phyloP scores from a whole-genome alignment of 208 protist species.

The Willaertia magna region DNA sequence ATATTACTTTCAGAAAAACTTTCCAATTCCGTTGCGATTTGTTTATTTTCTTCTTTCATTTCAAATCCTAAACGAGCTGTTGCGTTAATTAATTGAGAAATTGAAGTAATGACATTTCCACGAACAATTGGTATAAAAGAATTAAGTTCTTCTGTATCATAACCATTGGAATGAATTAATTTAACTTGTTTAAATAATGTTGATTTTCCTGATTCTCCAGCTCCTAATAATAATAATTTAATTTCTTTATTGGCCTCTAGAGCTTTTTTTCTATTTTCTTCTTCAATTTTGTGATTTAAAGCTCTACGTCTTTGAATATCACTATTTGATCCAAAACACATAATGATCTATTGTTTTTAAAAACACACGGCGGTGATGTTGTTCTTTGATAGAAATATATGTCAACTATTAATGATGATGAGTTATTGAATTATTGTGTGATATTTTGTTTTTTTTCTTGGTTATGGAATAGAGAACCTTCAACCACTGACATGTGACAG shows the following conservation, averaged over 20 bases:
- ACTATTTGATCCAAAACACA: not conserved
- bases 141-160: not conserved
- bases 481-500: too few species aligned
- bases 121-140: not conserved
- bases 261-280: not conserved
- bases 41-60: not conserved
- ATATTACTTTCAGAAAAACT: too few species aligned
- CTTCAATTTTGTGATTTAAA: not conserved
- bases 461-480: too few species aligned
- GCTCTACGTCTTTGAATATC: not conserved
- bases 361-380: too few species aligned
- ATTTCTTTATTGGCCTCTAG: slow-evolving; percentile 7
- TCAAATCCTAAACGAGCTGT: not conserved
- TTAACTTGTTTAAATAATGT: slow-evolving; percentile 16
- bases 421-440: too few species aligned
- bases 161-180: slow-evolving; percentile 17
- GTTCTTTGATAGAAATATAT: too few species aligned
- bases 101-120: not conserved
- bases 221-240: slow-evolving; percentile 23
- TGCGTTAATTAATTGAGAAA: not conserved
- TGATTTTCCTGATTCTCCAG: slow-evolving; percentile 21
- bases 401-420: too few species aligned
- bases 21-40: not conserved
- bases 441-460: too few species aligned
- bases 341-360: too few species aligned